These are phyloP conservation scores for Cadophora luteo-olivacea DNA, from an alignment of 2,329 filamentous ascomycete species.

Conservation along the genomic window DNA sequence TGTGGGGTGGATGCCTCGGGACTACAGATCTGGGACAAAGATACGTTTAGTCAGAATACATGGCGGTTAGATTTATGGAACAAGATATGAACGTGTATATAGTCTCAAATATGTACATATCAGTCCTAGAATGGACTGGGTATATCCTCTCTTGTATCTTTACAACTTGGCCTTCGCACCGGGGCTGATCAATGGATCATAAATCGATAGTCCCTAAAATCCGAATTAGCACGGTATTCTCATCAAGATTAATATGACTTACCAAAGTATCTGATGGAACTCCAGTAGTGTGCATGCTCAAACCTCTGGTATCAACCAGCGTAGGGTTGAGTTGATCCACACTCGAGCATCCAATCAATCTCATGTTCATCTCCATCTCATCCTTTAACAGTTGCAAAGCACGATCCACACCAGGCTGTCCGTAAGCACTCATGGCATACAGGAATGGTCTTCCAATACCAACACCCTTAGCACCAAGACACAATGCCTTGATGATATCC, in stretches of 20 bases:
- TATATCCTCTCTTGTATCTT: conserved; percentile 13
- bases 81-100: conserved; percentile 3
- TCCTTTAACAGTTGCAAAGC: conserved; percentile 94
- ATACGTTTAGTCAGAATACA: not conserved
- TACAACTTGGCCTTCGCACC: conserved; percentile 55
- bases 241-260: conserved; percentile 28
- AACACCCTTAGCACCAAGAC: conserved; percentile 88
- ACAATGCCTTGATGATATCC: conserved; percentile 94
- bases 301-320: conserved; percentile 77
- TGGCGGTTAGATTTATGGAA: not conserved
- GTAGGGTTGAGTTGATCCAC: conserved; percentile 81
- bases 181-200: conserved; percentile 57
- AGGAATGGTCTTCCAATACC: conserved; percentile 95
- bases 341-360: conserved; percentile 80
- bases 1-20: not conserved
- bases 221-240: conserved; percentile 22
- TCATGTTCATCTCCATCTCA: conserved; percentile 99
- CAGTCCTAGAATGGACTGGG: conserved; percentile 17
- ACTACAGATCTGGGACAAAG: too few species aligned
- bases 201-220: conserved; percentile 39
- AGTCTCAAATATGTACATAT: conserved; percentile 25
- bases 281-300: conserved; percentile 64
- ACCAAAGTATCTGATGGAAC: conserved; percentile 67
- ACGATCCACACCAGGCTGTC: conserved; percentile 82
- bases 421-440: conserved; percentile 95